phyloP scores from a whole-genome alignment of 1,284 basidiomycete genomes.

The Mycosarcoma maydis region DNA sequence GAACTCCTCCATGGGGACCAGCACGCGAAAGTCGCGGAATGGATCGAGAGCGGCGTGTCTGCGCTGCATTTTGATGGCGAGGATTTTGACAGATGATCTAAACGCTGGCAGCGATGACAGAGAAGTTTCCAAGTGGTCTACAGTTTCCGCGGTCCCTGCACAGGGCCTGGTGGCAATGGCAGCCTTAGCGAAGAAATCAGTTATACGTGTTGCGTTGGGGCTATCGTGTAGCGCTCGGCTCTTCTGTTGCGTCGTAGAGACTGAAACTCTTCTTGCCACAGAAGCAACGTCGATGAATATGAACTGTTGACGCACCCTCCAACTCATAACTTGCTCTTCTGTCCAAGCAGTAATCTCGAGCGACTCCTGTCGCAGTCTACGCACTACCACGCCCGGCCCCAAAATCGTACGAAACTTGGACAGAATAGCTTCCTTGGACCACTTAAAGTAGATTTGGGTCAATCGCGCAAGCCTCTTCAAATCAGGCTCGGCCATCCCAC shows the following conservation, averaged over 20 bases:
- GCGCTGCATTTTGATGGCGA: constrained; percentile 24
- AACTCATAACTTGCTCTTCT: too few species aligned
- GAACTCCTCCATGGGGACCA: constrained; percentile 19
- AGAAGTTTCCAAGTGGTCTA: too few species aligned
- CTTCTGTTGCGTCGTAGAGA: constrained; percentile 4
- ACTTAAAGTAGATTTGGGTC: constrained; percentile 26
- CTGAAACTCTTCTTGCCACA: neutral
- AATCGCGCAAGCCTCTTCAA: constrained; percentile 11
- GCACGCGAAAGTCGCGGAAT: constrained; percentile 25
- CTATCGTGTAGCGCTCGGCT: constrained; percentile 22
- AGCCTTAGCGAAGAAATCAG: constrained; percentile 35
- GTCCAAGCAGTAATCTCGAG: constrained; percentile 15
- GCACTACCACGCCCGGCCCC: constrained; percentile 20
- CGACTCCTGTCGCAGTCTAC: constrained; percentile 27
- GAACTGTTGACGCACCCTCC: too few species aligned
- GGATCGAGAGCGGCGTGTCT: constrained; percentile 32
- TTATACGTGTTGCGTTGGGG: constrained; percentile 34
- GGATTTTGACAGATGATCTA: constrained; percentile 18
- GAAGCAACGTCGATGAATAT: too few species aligned
- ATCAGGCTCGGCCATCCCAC: constrained; percentile 13
- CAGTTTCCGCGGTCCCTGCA: neutral
- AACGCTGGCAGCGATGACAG: too few species aligned
- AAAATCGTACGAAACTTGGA: constrained; percentile 28
- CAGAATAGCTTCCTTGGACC: constrained; percentile 23
- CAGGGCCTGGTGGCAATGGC: neutral